A percentile compares a stretch with the other conserved stretches of the same genome.
Conservation (phyloP, 208 protist genomes). For the Leishmania turanica region DNA sequence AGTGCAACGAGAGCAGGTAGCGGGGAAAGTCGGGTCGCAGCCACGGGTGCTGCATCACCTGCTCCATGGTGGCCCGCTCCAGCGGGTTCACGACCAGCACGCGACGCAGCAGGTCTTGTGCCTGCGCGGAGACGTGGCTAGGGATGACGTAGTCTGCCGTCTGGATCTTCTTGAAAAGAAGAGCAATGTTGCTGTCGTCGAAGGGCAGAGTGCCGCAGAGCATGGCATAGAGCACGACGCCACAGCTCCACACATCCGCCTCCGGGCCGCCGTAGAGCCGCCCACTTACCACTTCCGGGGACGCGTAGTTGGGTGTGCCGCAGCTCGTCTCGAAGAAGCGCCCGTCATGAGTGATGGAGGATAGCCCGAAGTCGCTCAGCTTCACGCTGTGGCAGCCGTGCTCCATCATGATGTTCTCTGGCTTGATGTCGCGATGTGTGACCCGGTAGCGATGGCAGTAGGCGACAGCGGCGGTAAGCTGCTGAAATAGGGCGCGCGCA, state of each 20-base stretch:
- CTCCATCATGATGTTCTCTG: slow-evolving; percentile 95
- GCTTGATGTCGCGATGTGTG: slow-evolving; percentile 96
- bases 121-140: slow-evolving; percentile 41
- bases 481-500: slow-evolving; percentile 95
- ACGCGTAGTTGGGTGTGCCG: slow-evolving; percentile 88
- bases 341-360: slow-evolving; percentile 77
- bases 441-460: slow-evolving; percentile 97
- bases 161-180: slow-evolving; percentile 83
- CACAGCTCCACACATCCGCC: slow-evolving; percentile 88
- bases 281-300: slow-evolving; percentile 82
- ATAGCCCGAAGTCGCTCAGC: slow-evolving; percentile 86
- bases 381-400: slow-evolving; percentile 72
- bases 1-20: slow-evolving; percentile 72
- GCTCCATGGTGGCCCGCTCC: slow-evolving; percentile 87
- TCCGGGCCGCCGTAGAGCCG: slow-evolving; percentile 77
- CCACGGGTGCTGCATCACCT: slow-evolving; percentile 91
- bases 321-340: slow-evolving; percentile 89
- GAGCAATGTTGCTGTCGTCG: slow-evolving; percentile 67
- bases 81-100: slow-evolving; percentile 83
- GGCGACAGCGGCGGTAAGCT: slow-evolving; percentile 97
- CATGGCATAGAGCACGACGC: slow-evolving; percentile 91
- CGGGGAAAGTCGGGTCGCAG: slow-evolving; percentile 55
- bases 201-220: slow-evolving; percentile 79
- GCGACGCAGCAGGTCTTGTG: slow-evolving; percentile 60
- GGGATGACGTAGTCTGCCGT: slow-evolving; percentile 65